These are phyloP conservation scores for Hypoxylon sp. DNA, from an alignment of 2,329 filamentous ascomycete species.

Conservation along the genomic window DNA sequence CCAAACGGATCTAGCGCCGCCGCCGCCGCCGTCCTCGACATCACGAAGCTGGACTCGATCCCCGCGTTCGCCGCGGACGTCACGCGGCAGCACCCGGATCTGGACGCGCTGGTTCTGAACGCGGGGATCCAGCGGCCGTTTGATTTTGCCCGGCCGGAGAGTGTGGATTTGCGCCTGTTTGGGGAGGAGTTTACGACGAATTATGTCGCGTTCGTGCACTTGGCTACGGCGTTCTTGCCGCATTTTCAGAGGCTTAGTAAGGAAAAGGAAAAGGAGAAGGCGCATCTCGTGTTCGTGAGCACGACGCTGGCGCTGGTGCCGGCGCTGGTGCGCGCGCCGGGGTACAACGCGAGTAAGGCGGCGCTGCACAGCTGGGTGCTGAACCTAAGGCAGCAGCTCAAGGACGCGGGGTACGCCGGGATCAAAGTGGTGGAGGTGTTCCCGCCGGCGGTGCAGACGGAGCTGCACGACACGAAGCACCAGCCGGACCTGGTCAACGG, in stretches of 20 bases:
- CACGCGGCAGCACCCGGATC: conserved; percentile 58
- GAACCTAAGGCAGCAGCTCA: conserved; percentile 62
- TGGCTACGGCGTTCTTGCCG: conserved; percentile 63
- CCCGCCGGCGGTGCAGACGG: conserved; percentile 60
- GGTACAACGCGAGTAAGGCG: conserved; percentile 65
- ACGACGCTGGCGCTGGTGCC: conserved; percentile 58
- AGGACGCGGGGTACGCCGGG: conserved; percentile 46
- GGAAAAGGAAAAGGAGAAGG: conserved; percentile 13
- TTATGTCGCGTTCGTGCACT: conserved; percentile 61
- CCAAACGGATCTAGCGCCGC: conserved; percentile 45
- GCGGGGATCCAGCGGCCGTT: conserved; percentile 63
- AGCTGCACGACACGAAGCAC: conserved; percentile 59
- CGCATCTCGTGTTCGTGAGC: conserved; percentile 50
- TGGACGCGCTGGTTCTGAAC: conserved; percentile 67
- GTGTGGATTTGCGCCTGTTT: conserved; percentile 57
- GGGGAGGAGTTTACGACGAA: conserved; percentile 61
- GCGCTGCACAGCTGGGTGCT: conserved; percentile 63
- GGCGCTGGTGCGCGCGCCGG: conserved; percentile 59
- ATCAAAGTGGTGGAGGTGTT: conserved; percentile 61
- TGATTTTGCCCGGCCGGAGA: conserved; percentile 61
- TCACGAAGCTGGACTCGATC: conserved; percentile 58
- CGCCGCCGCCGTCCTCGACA: conserved; percentile 55
- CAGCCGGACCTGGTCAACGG: conserved; percentile 61
- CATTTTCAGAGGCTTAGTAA: conserved; percentile 53
- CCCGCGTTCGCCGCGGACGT: conserved; percentile 53